phyloP scores from a whole-genome alignment of 176 grass and related monocot species.

The Cenchrus americanus region DNA sequence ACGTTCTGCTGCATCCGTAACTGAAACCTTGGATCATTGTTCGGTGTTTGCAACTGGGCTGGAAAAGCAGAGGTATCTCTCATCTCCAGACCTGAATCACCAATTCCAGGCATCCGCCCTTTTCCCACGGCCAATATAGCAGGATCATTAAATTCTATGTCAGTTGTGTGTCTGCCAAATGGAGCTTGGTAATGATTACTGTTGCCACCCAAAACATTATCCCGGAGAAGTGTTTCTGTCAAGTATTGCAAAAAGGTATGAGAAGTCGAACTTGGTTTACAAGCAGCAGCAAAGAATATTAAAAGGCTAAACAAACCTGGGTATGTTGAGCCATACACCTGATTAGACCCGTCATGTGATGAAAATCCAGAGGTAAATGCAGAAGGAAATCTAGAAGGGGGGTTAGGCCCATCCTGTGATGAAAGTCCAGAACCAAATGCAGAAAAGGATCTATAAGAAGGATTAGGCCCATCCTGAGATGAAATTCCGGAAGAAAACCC shows the following conservation, averaged over 20 bases:
- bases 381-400: conserved; percentile 46
- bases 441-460: conserved; percentile 26
- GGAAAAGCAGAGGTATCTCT: conserved; percentile 54
- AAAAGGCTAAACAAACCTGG: conserved; percentile 48
- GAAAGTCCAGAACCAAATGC: conserved; percentile 52
- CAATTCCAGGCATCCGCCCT: conserved; percentile 71
- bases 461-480: conserved; percentile 41
- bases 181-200: conserved; percentile 66
- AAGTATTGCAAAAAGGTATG: conserved; percentile 35
- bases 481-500: conserved; percentile 52
- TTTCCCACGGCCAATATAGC: conserved; percentile 96
- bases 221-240: conserved; percentile 52
- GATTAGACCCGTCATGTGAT: conserved; percentile 53
- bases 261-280: conserved; percentile 23
- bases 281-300: conserved; percentile 12
- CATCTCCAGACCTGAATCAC: conserved; percentile 62
- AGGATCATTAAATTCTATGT: conserved; percentile 92
- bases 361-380: conserved; percentile 48
- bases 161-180: conserved; percentile 52
- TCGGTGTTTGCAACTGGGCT: conserved; percentile 58
- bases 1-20: conserved; percentile 67
- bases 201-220: conserved; percentile 48
- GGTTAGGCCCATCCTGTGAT: conserved; percentile 53
- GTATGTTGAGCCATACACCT: conserved; percentile 52
- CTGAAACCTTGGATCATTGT: conserved; percentile 74